Evolutionary conservation across 2,329 filamentous ascomycete species (phyloP), one percentile per base, ranked within the genome.

Genomic region (Neofusicoccum ribis): DNA sequence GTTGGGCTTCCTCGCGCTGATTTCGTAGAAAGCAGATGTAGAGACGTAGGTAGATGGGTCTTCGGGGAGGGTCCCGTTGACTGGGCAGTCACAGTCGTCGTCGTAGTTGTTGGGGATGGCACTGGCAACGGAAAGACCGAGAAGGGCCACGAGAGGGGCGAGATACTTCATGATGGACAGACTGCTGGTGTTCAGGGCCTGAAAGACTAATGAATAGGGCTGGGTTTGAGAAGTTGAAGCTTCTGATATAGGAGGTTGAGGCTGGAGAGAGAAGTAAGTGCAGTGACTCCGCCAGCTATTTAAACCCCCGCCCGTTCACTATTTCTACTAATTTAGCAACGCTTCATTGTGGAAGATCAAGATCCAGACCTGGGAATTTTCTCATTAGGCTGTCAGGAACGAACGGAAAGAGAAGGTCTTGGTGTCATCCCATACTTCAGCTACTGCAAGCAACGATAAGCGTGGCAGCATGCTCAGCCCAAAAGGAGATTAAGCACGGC

Each of bases 31-130:
- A n/a, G 52, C 31, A 20, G 49, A 56, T n/a, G 69, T 56, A 7
- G 63, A 67, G 34, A 69, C 66, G 23, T 44, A 60, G 7, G 15
- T 9, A 27, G 23, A 27, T 14, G 64, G 47, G 49, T 58, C 60
- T 9, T 58, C 12, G 3, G 69, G 64, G 46, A 68, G 68, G 49
- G 31, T 46, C 43, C 62, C 66, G 58, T 56, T 65, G 27, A 65
- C 39, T 9, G 69, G 66, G 63, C 68, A 70, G 31, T 31, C 23
- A 17, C n/a, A 66, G 65, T 74, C 64, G 65, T 43, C 20, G 27
- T 12, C 23, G 31, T 8, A 60, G 37, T 34, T 59, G 15, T 50
- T 62, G 3, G 63, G 50, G 17, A 60, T 63, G 31, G 64, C 37
- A 7, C 15, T 17, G 15, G 62, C 65, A 11, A 39, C 54, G 39